Evolutionary conservation across 108 stramenopile genomes (phyloP).

Genomic region (Stephanodiscus minutulus): DNA sequence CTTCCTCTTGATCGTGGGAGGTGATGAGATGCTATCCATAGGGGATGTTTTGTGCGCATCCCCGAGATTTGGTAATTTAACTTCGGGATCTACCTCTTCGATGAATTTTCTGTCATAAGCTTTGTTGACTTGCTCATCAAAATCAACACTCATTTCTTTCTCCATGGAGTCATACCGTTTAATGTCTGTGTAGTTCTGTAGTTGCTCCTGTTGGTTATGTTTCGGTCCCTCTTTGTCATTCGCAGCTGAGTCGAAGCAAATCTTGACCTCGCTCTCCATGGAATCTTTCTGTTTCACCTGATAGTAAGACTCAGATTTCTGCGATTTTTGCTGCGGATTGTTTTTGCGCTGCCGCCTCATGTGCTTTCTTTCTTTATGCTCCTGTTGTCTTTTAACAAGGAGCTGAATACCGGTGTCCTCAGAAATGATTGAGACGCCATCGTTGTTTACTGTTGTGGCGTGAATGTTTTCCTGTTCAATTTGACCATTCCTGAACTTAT

Average conservation of each 20-base stretch:
- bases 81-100: neutral
- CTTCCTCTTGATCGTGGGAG: conserved; percentile 31
- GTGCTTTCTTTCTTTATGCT: conserved; percentile 9
- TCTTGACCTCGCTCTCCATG: conserved; percentile 45
- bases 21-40: conserved; percentile 26
- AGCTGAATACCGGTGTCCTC: conserved; percentile 36
- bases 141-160: conserved; percentile 32
- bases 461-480: neutral
- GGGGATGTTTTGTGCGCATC: neutral
- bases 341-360: conserved; percentile 5
- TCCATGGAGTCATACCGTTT: conserved; percentile 47
- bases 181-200: conserved; percentile 12
- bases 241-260: neutral
- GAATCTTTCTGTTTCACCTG: conserved; percentile 46
- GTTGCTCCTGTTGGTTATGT: neutral
- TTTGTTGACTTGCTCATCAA: conserved; percentile 22
- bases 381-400: conserved; percentile 11
- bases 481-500: conserved; percentile 6
- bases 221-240: neutral
- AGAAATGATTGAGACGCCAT: conserved; percentile 43
- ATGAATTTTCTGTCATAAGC: neutral
- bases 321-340: neutral
- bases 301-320: conserved; percentile 11
- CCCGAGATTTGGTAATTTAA: neutral
- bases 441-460: neutral